Base-by-base conservation (phyloP, 2,329 filamentous ascomycete genomes). In the Ceratocystis cacaofunesta region DNA sequence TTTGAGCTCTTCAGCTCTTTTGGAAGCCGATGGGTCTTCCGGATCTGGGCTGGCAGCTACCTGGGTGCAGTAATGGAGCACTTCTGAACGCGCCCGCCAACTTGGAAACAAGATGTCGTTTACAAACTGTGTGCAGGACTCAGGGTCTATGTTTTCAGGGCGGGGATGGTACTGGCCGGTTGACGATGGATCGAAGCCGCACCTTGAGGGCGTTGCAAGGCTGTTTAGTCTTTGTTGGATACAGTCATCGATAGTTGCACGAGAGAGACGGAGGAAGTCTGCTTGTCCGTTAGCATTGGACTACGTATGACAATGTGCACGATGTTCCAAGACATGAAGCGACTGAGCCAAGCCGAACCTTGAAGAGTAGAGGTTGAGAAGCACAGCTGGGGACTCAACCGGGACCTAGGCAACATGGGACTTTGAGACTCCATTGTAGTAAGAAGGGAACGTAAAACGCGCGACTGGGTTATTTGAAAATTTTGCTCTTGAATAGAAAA, bases 181-280 rank as follows among this genome's bases (percentile, higher is more conserved):
- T 0, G 85, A 82, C 0, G 90, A 95, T 0, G 89, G 92, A 72
- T 96, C 88, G 75, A 96, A 97, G 17, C 85, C 84, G 48, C 76
- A 75, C 57, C 79, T 78, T 12, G 89, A 81, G 0, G 92, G 92
- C 0, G 87, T 92, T 57, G 90, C 78, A 46, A 97, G 82, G 1
- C 90, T 90, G 78, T 97, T 97, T 68, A 99, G 84, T 71, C 95
- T 92, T 72, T 96, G 92, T 0, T 85, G 85, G 72, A 99, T 97
- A 57, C 89, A 90, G 76, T 99, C 94, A 76, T 99, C 94, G 72
- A 96, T 87, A 61, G 88, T 84, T 63, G 84, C 81, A 69, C 94
- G 85, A 8, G 92, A 96, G 69, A 94, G 76, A 48, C 91, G 88
- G 25, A 99, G 82, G 74, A 99, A 99, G 74, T 96, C 94, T 96